These are phyloP conservation scores for Plasmodium reichenowi DNA, from an alignment of 169 alveolate genomes.

Conservation along the genomic window DNA sequence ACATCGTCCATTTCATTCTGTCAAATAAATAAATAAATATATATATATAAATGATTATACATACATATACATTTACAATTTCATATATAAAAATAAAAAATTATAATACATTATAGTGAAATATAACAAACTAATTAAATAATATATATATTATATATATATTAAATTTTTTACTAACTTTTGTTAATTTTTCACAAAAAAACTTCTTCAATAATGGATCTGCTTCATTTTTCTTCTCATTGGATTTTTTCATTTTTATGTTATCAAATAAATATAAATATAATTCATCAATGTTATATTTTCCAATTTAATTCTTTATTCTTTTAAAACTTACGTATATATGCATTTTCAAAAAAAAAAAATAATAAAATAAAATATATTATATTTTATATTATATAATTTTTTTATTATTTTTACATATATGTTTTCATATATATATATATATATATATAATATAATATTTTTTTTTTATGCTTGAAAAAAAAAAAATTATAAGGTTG, in stretches of 20 bases:
- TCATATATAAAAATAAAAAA: slow-evolving; percentile 21
- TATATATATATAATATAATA: too few relatives aligned
- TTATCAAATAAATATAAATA: slow-evolving; percentile 16
- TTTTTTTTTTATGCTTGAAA: too few relatives aligned
- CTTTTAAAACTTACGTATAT: slow-evolving; percentile 7
- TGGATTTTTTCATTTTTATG: slow-evolving; percentile 58
- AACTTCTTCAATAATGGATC: slow-evolving; percentile 47
- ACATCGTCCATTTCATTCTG: slow-evolving; percentile 75
- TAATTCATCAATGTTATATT: background rate
- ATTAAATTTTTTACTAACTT: slow-evolving; percentile 26
- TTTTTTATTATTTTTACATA: background rate
- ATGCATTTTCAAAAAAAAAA: slow-evolving; percentile 6
- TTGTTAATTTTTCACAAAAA: slow-evolving; percentile 57
- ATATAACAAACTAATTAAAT: background rate
- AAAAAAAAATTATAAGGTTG: too few relatives aligned
- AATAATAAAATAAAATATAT: background rate
- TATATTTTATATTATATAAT: too few relatives aligned
- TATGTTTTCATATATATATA: background rate
- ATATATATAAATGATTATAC: slow-evolving; percentile 18
- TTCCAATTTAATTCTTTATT: background rate
- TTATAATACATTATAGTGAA: background rate
- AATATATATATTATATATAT: background rate
- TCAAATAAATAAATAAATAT: slow-evolving; percentile 1
- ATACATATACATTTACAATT: background rate
- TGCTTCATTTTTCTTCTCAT: slow-evolving; percentile 13